phyloP scores from a whole-genome alignment of 2,329 filamentous ascomycete genomes.

The Aurifilum marmelostoma region DNA sequence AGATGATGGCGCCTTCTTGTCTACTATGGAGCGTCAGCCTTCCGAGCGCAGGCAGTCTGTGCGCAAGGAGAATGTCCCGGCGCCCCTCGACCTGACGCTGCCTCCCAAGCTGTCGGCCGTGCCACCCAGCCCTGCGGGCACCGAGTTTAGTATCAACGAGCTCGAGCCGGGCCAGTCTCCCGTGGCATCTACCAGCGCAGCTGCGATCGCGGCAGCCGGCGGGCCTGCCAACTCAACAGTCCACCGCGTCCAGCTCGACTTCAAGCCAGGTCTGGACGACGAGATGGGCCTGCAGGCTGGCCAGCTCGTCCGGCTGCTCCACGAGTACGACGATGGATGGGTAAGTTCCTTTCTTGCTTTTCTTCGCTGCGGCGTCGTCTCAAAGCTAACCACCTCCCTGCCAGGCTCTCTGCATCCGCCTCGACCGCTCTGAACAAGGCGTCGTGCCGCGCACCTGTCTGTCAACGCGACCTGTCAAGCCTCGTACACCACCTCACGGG shows the following conservation, averaged over 20 bases:
- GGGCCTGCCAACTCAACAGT: constrained; percentile 67
- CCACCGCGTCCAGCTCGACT: constrained; percentile 92
- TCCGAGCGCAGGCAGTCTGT: constrained; percentile 58
- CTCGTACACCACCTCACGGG: constrained; percentile 58
- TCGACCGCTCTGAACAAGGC: constrained; percentile 90
- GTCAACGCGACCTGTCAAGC: constrained; percentile 88
- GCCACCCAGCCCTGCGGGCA: constrained; percentile 64
- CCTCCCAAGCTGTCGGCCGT: constrained; percentile 39
- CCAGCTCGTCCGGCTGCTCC: constrained; percentile 83
- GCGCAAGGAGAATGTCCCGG: constrained; percentile 52
- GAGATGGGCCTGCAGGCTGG: constrained; percentile 83
- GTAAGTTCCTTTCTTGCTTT: constrained; percentile 55
- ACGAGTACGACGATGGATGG: constrained; percentile 99
- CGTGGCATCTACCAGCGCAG: constrained; percentile 56
- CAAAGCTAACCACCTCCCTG: constrained; percentile 10
- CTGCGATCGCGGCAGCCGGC: constrained; percentile 64
- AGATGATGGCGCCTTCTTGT: neutral
- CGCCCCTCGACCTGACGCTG: constrained; percentile 59
- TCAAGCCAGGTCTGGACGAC: constrained; percentile 88
- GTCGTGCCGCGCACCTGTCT: constrained; percentile 93
- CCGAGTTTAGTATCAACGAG: constrained; percentile 59
- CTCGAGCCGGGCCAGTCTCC: constrained; percentile 51
- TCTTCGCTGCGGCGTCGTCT: neutral
- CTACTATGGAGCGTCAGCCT: constrained; percentile 23
- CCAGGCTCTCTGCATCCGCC: constrained; percentile 84